Evolutionary conservation across 305 asterid genomes (phyloP), one percentile per base, ranked within the genome.

Genomic region (Fraxinus xanthoxyloides): DNA sequence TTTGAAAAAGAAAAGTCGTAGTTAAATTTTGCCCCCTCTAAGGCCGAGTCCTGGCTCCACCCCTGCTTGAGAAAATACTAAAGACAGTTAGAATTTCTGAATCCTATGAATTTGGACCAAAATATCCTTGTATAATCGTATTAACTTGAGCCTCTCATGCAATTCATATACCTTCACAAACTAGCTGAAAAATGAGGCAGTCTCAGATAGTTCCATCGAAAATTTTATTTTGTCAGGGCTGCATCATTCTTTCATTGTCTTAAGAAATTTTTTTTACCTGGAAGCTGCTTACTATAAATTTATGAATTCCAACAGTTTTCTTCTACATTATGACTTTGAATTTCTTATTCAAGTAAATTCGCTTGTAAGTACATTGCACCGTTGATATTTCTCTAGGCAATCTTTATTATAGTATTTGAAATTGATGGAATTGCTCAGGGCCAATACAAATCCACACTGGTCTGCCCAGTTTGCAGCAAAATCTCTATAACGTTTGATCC

Each of bases 401-500:
- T 65, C 43, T 82, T 72, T 72, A 78, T 82, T 78, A 86, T 77
- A 43, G 40, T 73, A 19, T 17, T 69, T 65, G 34, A 38, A 36
- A 78, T 82, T 77, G 48, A 23, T 34, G 75, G 34, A 63, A 32
- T 82, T 81, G 83, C 75, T n/a, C 94, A 96, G 98, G 99, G 98
- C 75, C 99, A 96, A 89, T 96, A 93, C 89, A 94, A 91, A 90
- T 96, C 98, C 30, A 96, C 98, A 4, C 82, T 96, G 90, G 93
- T 94, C 76, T 96, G 99, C 89, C 98, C 99, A 19, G 87, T 34
- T 72, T 96, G 98, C 87, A 77, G 86, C 85, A 92, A 96, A 87
- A 88, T 94, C 81, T 96, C 99, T 3, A 94, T 94, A 72, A 94
- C 98, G 30, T 95, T 95, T 81, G 99, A 95, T 83, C 98, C 99